phyloP scores from a whole-genome alignment of 139 green algal genomes.

The Microglena sp. region DNA sequence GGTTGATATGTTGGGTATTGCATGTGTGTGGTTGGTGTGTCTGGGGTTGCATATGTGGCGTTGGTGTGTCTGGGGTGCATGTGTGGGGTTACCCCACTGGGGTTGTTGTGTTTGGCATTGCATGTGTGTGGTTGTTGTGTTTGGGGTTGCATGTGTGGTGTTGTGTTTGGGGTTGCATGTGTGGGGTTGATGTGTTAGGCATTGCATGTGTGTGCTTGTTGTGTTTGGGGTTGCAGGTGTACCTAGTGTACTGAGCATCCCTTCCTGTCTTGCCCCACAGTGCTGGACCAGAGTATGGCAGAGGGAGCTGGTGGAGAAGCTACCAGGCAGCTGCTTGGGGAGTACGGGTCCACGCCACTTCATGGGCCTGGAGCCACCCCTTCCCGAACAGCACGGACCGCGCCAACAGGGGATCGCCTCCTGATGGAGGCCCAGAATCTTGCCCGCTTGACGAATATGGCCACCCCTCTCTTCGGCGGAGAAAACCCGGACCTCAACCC shows the following conservation, averaged over 20 bases:
- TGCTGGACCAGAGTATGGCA: slow-evolving; percentile 14
- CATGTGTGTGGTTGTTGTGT: no score
- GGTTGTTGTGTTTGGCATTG: no score
- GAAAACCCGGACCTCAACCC: slow-evolving; percentile 68
- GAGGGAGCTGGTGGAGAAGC: slow-evolving; percentile 60
- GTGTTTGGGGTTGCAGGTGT: no score
- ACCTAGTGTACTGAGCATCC: neutral
- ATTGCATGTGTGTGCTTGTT: no score
- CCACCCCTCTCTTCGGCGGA: slow-evolving; percentile 86
- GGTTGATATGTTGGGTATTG: no score
- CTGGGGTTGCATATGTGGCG: no score
- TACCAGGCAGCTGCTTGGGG: slow-evolving; percentile 62
- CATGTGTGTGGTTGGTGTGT: no score
- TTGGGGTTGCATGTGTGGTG: no score
- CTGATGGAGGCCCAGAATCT: slow-evolving; percentile 80
- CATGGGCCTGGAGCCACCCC: slow-evolving; percentile 31
- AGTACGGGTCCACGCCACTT: slow-evolving; percentile 49
- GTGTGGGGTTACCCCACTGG: no score
- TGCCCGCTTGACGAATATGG: slow-evolving; percentile 49
- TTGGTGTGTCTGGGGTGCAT: no score
- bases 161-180: no score
- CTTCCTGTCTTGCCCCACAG: neutral
- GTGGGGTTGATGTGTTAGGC: no score
- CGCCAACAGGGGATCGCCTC: slow-evolving; percentile 51
- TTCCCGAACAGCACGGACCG: slow-evolving; percentile 57